Conservation (phyloP, 176 grass and related monocot species). For the Elaeis guineensis region DNA sequence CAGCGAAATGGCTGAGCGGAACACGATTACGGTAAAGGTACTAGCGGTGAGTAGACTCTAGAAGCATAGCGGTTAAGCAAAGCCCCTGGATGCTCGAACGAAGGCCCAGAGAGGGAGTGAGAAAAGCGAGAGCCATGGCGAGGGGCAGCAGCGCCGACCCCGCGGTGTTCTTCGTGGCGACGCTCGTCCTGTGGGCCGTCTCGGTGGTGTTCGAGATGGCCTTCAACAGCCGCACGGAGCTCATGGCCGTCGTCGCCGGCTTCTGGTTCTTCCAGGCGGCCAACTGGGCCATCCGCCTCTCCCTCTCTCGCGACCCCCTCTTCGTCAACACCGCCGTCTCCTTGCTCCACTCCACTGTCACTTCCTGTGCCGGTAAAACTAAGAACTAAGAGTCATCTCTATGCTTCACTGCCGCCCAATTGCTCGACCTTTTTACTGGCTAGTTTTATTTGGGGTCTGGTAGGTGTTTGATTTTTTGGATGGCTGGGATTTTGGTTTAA, state of each 20-base stretch:
- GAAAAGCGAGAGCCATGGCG: constrained; percentile 10
- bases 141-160: constrained; percentile 9
- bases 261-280: constrained; percentile 89
- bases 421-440: too few species aligned
- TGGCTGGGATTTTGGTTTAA: too few species aligned
- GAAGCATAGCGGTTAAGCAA: too few species aligned
- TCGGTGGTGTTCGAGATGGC: constrained; percentile 63
- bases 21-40: too few species aligned
- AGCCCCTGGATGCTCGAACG: too few species aligned
- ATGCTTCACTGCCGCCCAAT: too few species aligned
- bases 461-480: too few species aligned
- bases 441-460: too few species aligned
- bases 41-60: too few species aligned
- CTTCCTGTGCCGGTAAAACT: constrained; percentile 46
- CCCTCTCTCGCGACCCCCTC: constrained; percentile 60
- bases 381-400: too few species aligned
- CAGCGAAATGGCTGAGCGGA: too few species aligned
- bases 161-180: constrained; percentile 59
- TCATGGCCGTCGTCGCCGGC: constrained; percentile 45
- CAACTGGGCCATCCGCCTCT: constrained; percentile 49
- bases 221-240: constrained; percentile 43
- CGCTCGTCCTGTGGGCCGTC: constrained; percentile 71
- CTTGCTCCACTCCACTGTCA: constrained; percentile 84
- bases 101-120: constrained; percentile 24
- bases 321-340: constrained; percentile 90